phyloP scores from a whole-genome alignment of 306 rosid genomes.

The Hylodesmum podocarpum region DNA sequence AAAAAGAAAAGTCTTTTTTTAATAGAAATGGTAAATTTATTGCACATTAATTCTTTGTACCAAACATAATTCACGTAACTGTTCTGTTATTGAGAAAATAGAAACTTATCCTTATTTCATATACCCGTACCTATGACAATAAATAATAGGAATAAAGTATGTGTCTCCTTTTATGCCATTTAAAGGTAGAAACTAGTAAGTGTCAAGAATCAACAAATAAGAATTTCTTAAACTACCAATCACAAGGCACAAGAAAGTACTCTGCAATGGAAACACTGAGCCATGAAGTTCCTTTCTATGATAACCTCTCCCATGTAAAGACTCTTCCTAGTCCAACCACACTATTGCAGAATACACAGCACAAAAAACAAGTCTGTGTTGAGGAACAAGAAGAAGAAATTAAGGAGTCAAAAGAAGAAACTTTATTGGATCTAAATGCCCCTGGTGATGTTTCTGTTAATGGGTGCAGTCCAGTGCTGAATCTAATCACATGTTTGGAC shows the following conservation, averaged over 20 bases:
- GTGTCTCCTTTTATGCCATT: conserved; percentile 29
- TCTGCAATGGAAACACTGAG: conserved; percentile 45
- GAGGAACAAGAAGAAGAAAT: conserved; percentile 34
- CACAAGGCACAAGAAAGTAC: neutral
- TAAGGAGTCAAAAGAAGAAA: conserved; percentile 10
- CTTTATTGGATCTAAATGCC: conserved; percentile 47
- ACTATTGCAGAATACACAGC: conserved; percentile 38
- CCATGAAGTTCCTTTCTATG: conserved; percentile 20
- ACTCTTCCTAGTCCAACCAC: conserved; percentile 44
- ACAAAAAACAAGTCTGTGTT: conserved; percentile 24
- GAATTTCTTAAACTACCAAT: neutral
- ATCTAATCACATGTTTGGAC: conserved; percentile 43
- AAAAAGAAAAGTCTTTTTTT: too few relatives aligned
- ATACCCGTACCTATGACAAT: conserved; percentile 27
- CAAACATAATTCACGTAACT: neutral
- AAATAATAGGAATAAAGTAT: conserved; percentile 25
- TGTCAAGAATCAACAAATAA: conserved; percentile 3
- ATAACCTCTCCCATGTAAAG: conserved; percentile 16
- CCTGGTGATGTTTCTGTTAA: conserved; percentile 15
- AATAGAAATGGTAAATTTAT: neutral
- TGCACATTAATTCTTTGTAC: neutral
- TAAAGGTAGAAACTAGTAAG: conserved; percentile 25
- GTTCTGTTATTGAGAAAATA: neutral
- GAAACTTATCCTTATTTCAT: conserved; percentile 23
- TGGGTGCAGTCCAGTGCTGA: conserved; percentile 36